Percentiles rank a stretch among this genome's conserved stretches.
These are phyloP conservation scores for Fusarium clavum DNA, from an alignment of 2,329 filamentous ascomycete genomes.

Conservation along the genomic window DNA sequence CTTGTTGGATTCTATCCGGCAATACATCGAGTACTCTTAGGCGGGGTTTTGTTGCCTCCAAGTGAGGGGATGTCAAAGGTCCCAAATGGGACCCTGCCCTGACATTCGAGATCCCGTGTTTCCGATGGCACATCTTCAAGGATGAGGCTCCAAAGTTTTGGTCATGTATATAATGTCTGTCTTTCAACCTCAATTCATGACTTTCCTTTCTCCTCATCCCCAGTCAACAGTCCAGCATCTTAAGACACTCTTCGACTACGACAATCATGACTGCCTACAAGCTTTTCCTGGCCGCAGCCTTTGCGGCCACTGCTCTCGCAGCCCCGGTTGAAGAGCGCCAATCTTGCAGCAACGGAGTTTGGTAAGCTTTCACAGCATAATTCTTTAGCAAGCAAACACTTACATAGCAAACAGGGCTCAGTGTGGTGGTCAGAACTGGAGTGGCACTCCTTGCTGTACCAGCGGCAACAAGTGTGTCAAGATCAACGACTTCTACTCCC, in stretches of 20 bases:
- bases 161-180: conserved; percentile 21
- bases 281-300: conserved; percentile 32
- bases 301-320: conserved; percentile 51
- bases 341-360: conserved; percentile 39
- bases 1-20: conserved; percentile 9
- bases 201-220: neutral
- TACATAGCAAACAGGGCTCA: conserved; percentile 49
- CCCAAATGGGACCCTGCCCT: neutral
- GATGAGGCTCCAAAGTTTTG: neutral
- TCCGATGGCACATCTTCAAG: conserved; percentile 7
- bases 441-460: conserved; percentile 59
- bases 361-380: neutral
- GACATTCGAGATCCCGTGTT: conserved; percentile 27
- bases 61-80: neutral
- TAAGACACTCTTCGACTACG: neutral
- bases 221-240: conserved; percentile 4
- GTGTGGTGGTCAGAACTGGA: conserved; percentile 60
- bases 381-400: neutral
- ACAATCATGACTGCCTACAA: conserved; percentile 30
- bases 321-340: conserved; percentile 53
- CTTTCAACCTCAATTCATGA: neutral
- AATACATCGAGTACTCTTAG: neutral
- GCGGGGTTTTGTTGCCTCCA: neutral
- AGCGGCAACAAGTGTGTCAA: conserved; percentile 40
- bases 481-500: conserved; percentile 43